A percentile compares a stretch with the other conserved stretches of the same genome.
phyloP scores from a whole-genome alignment of 306 rosid genomes.

The Notholithocarpus densiflorus region DNA sequence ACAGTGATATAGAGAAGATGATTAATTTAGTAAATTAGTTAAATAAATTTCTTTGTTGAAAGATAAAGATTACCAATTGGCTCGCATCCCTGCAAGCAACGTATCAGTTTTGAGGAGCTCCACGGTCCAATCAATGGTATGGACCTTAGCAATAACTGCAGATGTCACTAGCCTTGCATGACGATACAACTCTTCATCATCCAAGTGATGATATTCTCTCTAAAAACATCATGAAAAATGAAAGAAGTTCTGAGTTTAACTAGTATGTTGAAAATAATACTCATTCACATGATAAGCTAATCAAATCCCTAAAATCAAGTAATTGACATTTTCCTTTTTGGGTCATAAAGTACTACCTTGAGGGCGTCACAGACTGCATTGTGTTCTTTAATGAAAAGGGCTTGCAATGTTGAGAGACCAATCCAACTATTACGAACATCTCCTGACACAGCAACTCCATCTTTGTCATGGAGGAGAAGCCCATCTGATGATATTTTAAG shows the following conservation, averaged over 20 bases:
- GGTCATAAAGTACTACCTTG: conserved; percentile 31
- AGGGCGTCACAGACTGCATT: conserved; percentile 54
- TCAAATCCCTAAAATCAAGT: too few species aligned
- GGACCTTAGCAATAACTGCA: conserved; percentile 62
- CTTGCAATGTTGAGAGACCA: conserved; percentile 55
- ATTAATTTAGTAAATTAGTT: background rate
- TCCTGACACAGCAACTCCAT: conserved; percentile 49
- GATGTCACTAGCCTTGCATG: conserved; percentile 64
- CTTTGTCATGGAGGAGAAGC: conserved; percentile 35
- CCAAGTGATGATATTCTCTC: conserved; percentile 28
- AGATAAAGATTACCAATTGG: conserved; percentile 40
- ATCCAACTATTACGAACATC: conserved; percentile 64
- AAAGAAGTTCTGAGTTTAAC: background rate
- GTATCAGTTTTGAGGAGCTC: conserved; percentile 67
- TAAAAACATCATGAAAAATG: background rate
- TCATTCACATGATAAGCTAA: background rate
- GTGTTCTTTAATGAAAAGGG: conserved; percentile 56
- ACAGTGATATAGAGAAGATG: background rate
- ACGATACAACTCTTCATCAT: conserved; percentile 51
- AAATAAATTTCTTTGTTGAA: background rate
- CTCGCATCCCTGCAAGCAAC: conserved; percentile 53
- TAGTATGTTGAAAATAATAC: background rate
- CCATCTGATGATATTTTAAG: conserved; percentile 46
- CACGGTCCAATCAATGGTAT: conserved; percentile 67
- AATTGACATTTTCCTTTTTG: too few species aligned